These are phyloP conservation scores for Moniliella sp. DNA, from an alignment of 1,284 basidiomycete species.

Conservation along the genomic window DNA sequence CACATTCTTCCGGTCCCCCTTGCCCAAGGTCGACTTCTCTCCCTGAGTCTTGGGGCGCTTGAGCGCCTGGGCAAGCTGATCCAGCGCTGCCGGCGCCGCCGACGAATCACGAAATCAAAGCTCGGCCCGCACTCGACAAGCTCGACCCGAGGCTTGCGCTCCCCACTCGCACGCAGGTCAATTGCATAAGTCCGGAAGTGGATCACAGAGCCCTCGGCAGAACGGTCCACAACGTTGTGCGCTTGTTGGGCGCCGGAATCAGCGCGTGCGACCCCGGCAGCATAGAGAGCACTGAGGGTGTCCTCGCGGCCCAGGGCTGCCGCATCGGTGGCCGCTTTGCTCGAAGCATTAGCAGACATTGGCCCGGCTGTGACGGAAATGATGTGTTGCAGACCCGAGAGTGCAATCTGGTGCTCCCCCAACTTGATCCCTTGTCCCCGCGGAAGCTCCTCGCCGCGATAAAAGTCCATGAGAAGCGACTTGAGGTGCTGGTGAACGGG, in stretches of 20 bases:
- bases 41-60: conserved; percentile 67
- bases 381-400: conserved; percentile 70
- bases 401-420: conserved; percentile 53
- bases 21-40: conserved; percentile 43
- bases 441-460: conserved; percentile 51
- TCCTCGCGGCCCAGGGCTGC: no score
- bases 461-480: conserved; percentile 62
- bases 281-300: conserved; percentile 3
- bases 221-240: conserved; percentile 34
- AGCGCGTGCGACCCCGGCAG: no score
- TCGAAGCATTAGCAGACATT: no score
- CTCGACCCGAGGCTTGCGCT: conserved; percentile 55
- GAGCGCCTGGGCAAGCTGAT: conserved; percentile 59
- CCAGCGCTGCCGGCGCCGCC: conserved; percentile 54
- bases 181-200: conserved; percentile 74
- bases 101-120: conserved; percentile 59
- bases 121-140: conserved; percentile 75
- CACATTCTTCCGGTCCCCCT: conserved; percentile 56
- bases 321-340: no score
- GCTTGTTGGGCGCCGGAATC: no score
- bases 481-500: conserved; percentile 44
- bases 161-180: conserved; percentile 45
- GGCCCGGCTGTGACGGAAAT: conserved; percentile 41
- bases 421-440: conserved; percentile 54
- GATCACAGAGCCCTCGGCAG: conserved; percentile 46